A percentile compares a stretch with the other conserved stretches of the same genome.
phyloP scores from a whole-genome alignment of 2,329 filamentous ascomycete genomes.

The Talaromyces atroroseus region DNA sequence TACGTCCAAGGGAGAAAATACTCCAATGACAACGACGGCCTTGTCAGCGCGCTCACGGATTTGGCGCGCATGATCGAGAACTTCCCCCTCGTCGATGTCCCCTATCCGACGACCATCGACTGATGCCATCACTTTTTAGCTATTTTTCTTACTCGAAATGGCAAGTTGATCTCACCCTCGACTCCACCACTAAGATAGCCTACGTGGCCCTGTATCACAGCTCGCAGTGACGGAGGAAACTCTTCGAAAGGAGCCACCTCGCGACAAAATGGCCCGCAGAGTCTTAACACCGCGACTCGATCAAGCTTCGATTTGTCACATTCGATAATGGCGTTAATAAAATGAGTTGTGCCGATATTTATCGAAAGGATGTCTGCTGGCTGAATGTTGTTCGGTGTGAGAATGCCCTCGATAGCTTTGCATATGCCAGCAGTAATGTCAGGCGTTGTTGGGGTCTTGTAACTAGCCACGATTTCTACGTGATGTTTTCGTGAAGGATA shows the following conservation, averaged over 20 bases:
- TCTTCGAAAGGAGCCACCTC: constrained; percentile 42
- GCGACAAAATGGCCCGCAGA: constrained; percentile 32
- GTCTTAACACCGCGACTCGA: constrained; percentile 43
- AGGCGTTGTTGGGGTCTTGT: constrained; percentile 47
- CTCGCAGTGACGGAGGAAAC: constrained; percentile 36
- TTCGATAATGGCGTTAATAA: constrained; percentile 47
- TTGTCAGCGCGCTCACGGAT: constrained; percentile 41
- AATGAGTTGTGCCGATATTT: constrained; percentile 46
- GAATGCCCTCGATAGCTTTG: constrained; percentile 39
- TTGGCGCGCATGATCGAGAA: no score
- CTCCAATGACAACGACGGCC: constrained; percentile 49
- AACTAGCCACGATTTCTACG: constrained; percentile 38
- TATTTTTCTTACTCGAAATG: no score
- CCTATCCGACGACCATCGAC: no score
- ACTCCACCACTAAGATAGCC: neutral
- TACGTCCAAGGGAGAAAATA: constrained; percentile 53
- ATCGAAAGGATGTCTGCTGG: constrained; percentile 40
- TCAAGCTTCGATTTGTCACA: constrained; percentile 41
- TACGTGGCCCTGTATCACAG: neutral
- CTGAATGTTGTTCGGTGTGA: constrained; percentile 34
- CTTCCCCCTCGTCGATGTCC: no score
- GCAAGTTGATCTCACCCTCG: no score
- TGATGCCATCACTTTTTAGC: no score
- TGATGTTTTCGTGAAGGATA: constrained; percentile 14
- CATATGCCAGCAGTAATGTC: constrained; percentile 49